Percentiles rank a stretch among this genome's conserved stretches.
Conservation (phyloP, 345 rosid species). For the Dipteronia dyeriana region DNA sequence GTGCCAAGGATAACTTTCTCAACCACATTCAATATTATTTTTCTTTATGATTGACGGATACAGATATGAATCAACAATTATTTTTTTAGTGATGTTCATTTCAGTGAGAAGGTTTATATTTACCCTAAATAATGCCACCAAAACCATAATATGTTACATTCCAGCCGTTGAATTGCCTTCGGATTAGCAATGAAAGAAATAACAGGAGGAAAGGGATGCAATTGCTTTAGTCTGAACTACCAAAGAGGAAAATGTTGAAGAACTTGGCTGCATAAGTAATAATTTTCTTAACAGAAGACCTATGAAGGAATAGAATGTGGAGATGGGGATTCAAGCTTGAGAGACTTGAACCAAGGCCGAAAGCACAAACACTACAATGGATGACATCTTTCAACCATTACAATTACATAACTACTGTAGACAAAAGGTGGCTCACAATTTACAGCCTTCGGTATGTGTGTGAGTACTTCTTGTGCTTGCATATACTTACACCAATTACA, state of each 20-base stretch:
- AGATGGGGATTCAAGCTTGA: not conserved
- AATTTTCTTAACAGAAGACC: not conserved
- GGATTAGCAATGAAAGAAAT: not conserved
- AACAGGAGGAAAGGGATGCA: not conserved
- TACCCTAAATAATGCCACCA: not conserved
- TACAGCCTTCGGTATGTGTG: not conserved
- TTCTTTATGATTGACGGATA: not conserved
- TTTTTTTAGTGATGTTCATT: not conserved
- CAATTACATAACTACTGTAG: not conserved
- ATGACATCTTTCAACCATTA: not conserved
- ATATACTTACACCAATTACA: not conserved
- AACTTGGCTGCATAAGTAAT: not conserved
- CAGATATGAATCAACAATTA: slow-evolving; percentile 4
- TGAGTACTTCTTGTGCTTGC: not conserved
- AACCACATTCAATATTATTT: not conserved
- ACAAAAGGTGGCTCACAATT: not conserved
- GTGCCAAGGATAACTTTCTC: not conserved
- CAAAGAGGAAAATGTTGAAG: not conserved
- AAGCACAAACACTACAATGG: not conserved
- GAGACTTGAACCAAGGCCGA: not conserved
- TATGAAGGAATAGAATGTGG: not conserved
- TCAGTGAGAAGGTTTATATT: not conserved
- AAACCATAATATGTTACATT: not conserved
- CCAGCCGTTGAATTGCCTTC: not conserved
- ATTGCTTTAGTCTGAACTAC: not conserved